phyloP scores from a whole-genome alignment of 1,139 yeast species.

The Yamadazyma diospyri region DNA sequence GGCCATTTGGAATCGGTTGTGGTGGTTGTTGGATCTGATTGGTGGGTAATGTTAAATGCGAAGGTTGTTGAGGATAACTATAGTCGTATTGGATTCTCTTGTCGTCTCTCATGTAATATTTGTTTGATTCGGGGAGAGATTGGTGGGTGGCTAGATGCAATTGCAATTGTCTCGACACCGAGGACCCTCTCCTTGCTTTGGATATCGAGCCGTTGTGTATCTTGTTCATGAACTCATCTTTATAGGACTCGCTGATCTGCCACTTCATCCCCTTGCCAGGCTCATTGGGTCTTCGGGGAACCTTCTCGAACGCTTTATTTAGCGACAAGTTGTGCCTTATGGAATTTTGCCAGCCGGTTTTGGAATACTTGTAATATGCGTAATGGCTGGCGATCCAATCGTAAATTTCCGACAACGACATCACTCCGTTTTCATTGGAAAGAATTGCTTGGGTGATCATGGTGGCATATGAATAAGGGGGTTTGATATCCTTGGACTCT shows the following conservation, averaged over 20 bases:
- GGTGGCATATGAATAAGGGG: constrained; percentile 96
- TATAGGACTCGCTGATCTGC: constrained; percentile 86
- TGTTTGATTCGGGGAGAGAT: constrained; percentile 54
- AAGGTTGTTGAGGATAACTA: constrained; percentile 5
- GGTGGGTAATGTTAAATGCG: not conserved
- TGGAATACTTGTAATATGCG: constrained; percentile 86
- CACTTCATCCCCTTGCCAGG: constrained; percentile 99
- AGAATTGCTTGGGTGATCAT: constrained; percentile 97
- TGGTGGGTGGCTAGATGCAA: constrained; percentile 71
- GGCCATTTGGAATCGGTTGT: constrained; percentile 6
- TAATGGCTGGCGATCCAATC: constrained; percentile 85
- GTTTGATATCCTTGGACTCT: constrained; percentile 88
- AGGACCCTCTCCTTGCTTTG: constrained; percentile 74
- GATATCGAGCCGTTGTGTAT: constrained; percentile 71
- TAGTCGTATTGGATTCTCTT: constrained; percentile 9
- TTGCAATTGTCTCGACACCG: constrained; percentile 75
- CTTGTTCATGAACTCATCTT: constrained; percentile 78
- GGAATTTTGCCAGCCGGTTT: constrained; percentile 80
- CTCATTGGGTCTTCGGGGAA: constrained; percentile 90
- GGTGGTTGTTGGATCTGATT: not conserved
- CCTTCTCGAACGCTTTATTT: constrained; percentile 76
- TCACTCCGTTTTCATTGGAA: constrained; percentile 80
- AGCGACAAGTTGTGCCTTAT: constrained; percentile 58
- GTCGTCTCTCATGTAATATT: constrained; percentile 23
- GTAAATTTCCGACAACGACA: constrained; percentile 88